Evolutionary conservation across 495 filamentous ascomycete species (phyloP), one percentile per base, ranked within the genome.

Genomic region (Coniosporium apollinis): DNA sequence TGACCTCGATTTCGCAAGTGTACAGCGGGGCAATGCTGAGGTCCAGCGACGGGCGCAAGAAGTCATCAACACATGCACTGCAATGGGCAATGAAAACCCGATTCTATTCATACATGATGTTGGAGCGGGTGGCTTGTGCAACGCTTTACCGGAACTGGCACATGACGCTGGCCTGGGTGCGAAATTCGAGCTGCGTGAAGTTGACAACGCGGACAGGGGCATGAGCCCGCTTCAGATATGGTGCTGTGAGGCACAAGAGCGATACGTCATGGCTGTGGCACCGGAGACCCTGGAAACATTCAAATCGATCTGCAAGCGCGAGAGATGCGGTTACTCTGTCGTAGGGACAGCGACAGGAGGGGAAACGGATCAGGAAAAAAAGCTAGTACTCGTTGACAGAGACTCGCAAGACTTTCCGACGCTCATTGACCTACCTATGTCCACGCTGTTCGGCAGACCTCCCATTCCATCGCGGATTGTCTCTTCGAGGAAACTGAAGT

Each of bases 71-170:
- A 72, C 81, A 1, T 97, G 89, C 59, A 70, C 76, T 19, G 74
- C 85, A 1, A 66, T 94, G 54, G 86, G 86, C 8, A 61, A 72
- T 1, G 59, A 78, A 29, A 94, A 80, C 50, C 89, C 89, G 0
- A 96, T 97, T 37, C 74, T 77, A 37, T 85, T 93, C 58, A 94
- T 97, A 49, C 89, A 97, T 51, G 89, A 96, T 47, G 87, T 97
- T 31, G 89, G 89, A 36, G 91, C 89, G 21, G 89, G 89, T 48
- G 89, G 89, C 31, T 59, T 96, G 20, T 93, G 83, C 0, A 97
- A 96, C 53, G 91, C 86, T 16, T 64, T 97, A 15, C 81, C 83
- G 3, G 89, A 94, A 50, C 62, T 97, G 14, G 85, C 92, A 21
- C 79, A 89, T 41, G 89, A 97, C 52, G 82, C 85, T 19, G 79